phyloP scores from a whole-genome alignment of 192 early-diverging fungal species.

The Coemansia sp. region DNA sequence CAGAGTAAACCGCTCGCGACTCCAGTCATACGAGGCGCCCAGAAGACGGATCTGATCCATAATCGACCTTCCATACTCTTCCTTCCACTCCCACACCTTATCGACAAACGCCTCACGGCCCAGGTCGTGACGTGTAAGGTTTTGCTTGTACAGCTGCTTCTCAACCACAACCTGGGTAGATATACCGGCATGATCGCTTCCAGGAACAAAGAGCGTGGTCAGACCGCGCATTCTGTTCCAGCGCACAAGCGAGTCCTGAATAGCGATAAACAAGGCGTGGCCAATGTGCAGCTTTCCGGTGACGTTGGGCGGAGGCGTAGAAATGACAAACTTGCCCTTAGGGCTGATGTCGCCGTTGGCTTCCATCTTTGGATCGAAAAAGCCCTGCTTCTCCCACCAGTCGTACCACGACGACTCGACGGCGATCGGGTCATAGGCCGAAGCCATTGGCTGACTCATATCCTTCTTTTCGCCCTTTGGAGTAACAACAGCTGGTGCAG shows the following conservation, averaged over 20 bases:
- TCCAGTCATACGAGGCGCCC: slow-evolving; percentile 93
- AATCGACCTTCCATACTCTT: slow-evolving; percentile 78
- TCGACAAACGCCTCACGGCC: slow-evolving; percentile 89
- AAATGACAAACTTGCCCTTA: slow-evolving; percentile 85
- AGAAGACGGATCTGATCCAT: slow-evolving; percentile 86
- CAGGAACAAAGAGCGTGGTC: slow-evolving; percentile 91
- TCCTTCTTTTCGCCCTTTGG: slow-evolving; percentile 88
- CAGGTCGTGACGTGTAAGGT: slow-evolving; percentile 84
- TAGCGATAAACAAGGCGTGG: slow-evolving; percentile 89
- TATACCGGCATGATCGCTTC: slow-evolving; percentile 96
- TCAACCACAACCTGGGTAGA: slow-evolving; percentile 97
- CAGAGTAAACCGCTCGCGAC: slow-evolving; percentile 88
- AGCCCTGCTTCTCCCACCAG: slow-evolving; percentile 95
- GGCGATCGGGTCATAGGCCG: slow-evolving; percentile 80
- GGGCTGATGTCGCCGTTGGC: slow-evolving; percentile 62
- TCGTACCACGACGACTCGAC: slow-evolving; percentile 96
- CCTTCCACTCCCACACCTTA: slow-evolving; percentile 96
- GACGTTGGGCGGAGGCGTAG: slow-evolving; percentile 98
- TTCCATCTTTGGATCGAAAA: slow-evolving; percentile 74
- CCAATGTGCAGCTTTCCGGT: slow-evolving; percentile 96
- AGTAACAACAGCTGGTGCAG: slow-evolving; percentile 77
- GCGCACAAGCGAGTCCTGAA: slow-evolving; percentile 90
- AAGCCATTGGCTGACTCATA: slow-evolving; percentile 69
- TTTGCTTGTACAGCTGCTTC: slow-evolving; percentile 87
- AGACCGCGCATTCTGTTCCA: slow-evolving; percentile 99